These are phyloP conservation scores for Neoconidiobolus thromboides DNA, from an alignment of 371 early-diverging fungal species.

Conservation along the genomic window DNA sequence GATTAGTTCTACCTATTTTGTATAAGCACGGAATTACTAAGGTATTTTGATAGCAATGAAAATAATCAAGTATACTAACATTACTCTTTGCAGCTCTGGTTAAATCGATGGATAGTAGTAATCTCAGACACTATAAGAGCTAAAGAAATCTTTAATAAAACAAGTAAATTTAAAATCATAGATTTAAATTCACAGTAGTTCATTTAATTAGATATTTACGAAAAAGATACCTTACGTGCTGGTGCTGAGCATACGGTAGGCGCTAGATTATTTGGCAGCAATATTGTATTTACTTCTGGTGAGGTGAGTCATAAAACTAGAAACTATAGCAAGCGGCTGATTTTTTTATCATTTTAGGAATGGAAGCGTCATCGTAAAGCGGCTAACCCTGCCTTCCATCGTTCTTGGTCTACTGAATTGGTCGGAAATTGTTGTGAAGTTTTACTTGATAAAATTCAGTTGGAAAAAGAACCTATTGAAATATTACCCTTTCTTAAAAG, in stretches of 20 bases:
- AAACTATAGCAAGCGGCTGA: too few relatives aligned
- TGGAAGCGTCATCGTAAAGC: conserved; percentile 14
- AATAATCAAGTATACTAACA: not conserved
- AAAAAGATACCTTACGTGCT: not conserved
- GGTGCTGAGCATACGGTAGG: not conserved
- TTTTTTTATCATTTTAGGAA: too few relatives aligned
- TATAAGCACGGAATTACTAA: not conserved
- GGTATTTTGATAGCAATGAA: too few relatives aligned
- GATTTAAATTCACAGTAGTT: too few relatives aligned
- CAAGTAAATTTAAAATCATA: not conserved
- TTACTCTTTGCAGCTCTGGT: not conserved
- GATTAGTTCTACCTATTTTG: not conserved
- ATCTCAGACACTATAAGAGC: not conserved
- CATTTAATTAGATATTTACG: not conserved
- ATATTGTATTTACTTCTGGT: not conserved
- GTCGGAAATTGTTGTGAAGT: conserved; percentile 11
- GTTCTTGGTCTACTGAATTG: conserved; percentile 12
- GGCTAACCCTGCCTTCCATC: conserved; percentile 18
- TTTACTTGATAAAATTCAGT: too few relatives aligned
- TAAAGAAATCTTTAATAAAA: not conserved
- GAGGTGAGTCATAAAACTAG: not conserved
- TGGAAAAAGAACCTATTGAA: too few relatives aligned
- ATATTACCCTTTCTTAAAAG: too few relatives aligned
- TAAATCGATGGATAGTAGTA: not conserved
- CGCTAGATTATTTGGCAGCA: not conserved